These are phyloP conservation scores for Coemansia sp. DNA, from an alignment of 192 early-diverging fungal genomes.

Conservation along the genomic window DNA sequence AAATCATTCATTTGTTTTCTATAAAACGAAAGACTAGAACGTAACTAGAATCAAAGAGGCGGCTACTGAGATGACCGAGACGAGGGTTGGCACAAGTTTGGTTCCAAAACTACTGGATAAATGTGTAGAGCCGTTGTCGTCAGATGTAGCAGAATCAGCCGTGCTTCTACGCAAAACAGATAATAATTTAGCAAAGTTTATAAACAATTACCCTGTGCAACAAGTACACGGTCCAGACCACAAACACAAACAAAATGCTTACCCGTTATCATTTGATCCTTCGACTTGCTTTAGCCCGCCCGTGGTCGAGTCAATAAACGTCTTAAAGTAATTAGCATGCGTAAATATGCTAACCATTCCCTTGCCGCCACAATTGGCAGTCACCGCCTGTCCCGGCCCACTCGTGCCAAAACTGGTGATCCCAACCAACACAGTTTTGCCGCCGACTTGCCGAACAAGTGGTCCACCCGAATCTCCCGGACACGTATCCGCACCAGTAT, in stretches of 20 bases:
- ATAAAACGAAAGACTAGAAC: background rate
- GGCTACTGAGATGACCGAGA: background rate
- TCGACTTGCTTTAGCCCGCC: conserved; percentile 39
- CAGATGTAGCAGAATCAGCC: background rate
- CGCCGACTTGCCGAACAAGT: conserved; percentile 39
- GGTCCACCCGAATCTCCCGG: conserved; percentile 57
- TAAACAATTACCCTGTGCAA: background rate
- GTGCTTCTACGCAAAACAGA: background rate
- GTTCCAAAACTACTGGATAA: background rate
- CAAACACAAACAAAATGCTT: conserved; percentile 15
- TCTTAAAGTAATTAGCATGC: conserved; percentile 41
- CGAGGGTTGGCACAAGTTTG: background rate
- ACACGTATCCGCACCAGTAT: conserved; percentile 45
- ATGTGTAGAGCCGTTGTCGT: background rate
- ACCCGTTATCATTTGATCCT: conserved; percentile 21
- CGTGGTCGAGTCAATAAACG: conserved; percentile 47
- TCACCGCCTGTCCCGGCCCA: conserved; percentile 31
- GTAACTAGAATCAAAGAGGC: background rate
- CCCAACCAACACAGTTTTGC: conserved; percentile 44
- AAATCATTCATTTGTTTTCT: background rate
- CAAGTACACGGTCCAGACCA: background rate
- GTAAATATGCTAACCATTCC: conserved; percentile 56
- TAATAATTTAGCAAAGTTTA: background rate
- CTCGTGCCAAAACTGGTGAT: conserved; percentile 55
- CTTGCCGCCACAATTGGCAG: conserved; percentile 36